Evolutionary conservation across 164 flowering plant species (phyloP), one percentile per base, ranked within the genome.

Genomic region (Platanus orientalis): DNA sequence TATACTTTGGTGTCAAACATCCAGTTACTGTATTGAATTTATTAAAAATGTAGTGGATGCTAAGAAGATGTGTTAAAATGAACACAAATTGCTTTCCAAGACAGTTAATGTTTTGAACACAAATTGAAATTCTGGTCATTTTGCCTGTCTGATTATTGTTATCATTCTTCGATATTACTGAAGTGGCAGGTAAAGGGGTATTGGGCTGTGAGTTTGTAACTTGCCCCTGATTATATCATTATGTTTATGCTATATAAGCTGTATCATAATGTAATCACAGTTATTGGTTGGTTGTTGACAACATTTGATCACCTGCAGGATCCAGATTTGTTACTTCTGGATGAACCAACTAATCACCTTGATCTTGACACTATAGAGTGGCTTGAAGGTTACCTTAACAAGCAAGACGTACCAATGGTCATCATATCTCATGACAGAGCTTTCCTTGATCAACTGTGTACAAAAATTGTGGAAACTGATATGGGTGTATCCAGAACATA

Each of bases 341-440:
- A 95, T 81, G 99, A 95, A 69, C 99, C 99, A 14, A 95, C 99
- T 42, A 95, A 95, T 83, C 99, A 95, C 69, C 94, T 95, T 62
- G 99, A 95, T 76, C 96, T 95, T 60, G 98, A 90, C 62, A 83
- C 99, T 3, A 90, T 95, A 64, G 96, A 92, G 75, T 95, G 99
- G 99, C 96, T 95, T 60, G 99, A 95, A 74, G 87, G 84, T 62
- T 95, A 95, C 72, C 89, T 95, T 45, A 71, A 71, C 32, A 79
- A 85, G 84, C 95, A 90, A 75, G 85, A 77, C 61, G 97, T 92
- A 52, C 97, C 99, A 0, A 90, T 92, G 97, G 99, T 95, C 58
- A 85, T 95, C 62, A 90, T 95, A 75, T 95, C 99, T 71, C 99
- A 95, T 75, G 99, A 95, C 79, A 78, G 99, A 78, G 99, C 97